Evolutionary conservation across 805 yeast genomes (phyloP), one percentile per base, ranked within the genome.

Genomic region (Kluyveromyces siamensis): DNA sequence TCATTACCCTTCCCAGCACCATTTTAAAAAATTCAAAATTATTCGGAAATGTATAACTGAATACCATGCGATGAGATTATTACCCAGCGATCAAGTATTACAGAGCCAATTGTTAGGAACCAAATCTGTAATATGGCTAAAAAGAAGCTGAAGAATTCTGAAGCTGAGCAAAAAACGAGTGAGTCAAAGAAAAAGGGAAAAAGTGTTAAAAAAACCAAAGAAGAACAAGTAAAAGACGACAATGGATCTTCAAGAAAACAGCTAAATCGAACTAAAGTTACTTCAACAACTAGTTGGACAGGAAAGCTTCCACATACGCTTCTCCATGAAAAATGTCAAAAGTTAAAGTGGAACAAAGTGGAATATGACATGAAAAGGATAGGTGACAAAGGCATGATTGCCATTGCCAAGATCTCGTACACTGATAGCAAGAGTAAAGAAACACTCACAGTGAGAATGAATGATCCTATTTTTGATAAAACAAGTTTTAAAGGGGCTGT

Each of bases 231-330:
- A 14, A 52, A 45, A 17, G 57, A 54, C 37, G 58, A 50, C 14
- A 56, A 47, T n/a, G 52, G 46, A 37, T 58, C 48, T 35, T 50
- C 59, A 16, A 56, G 60, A 47, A 70, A 66, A 44, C 65, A 61
- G 38, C 64, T 59, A 46, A 52, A 69, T 52, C 60, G 81, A 54
- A 63, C 76, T 27, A 66, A 74, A n/a, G 84, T 81, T 0, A 75
- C 85, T 0, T 82, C 84, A 14, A 76, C 84, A 37, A 70, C 81
- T 41, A 87, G 91, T 27, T 89, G 96, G 96, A 89, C 96, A 0
- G 99, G 99, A 1, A 91, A 91, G 58, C 71, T 91, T 14, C 98
- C 99, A 0, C 88, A 86, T 2, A 81, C 93, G 0, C 66, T 91
- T 16, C 73, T 91, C 5, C 87, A 87, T 59, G 99, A 91, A 60